These are phyloP conservation scores for Cryptosporidium xiaoi DNA, from an alignment of 169 alveolate species.

Conservation along the genomic window DNA sequence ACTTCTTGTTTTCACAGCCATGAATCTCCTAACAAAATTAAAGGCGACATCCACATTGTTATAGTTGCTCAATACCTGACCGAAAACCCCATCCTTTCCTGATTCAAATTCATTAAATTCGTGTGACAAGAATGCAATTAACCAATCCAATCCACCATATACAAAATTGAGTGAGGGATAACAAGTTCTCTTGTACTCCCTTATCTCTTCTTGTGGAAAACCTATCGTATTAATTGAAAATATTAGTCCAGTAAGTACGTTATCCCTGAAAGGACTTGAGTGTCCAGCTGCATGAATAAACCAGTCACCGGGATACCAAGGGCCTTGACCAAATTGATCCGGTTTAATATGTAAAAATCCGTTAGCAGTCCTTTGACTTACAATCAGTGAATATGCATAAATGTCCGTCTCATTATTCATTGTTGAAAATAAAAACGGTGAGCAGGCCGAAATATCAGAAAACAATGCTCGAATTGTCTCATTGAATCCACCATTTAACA, in stretches of 20 bases:
- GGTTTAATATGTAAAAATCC: conserved; percentile 57
- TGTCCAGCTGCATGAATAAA: conserved; percentile 72
- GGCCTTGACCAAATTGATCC: conserved; percentile 54
- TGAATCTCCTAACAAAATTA: conserved; percentile 10
- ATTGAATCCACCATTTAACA: neutral
- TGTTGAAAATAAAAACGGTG: conserved; percentile 4
- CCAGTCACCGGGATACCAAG: conserved; percentile 68
- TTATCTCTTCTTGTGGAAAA: neutral
- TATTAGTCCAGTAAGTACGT: conserved; percentile 38
- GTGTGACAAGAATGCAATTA: conserved; percentile 3
- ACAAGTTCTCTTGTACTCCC: conserved; percentile 4
- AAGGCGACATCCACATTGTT: conserved; percentile 62
- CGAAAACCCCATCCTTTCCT: neutral
- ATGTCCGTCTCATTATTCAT: neutral
- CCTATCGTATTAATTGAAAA: conserved; percentile 45
- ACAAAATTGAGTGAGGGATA: conserved; percentile 10
- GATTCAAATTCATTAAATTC: conserved; percentile 32
- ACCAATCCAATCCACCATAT: conserved; percentile 31
- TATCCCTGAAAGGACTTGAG: conserved; percentile 63
- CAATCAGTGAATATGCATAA: neutral
- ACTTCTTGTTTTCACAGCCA: conserved; percentile 54
- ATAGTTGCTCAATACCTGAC: neutral
- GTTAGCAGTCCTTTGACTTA: conserved; percentile 45
- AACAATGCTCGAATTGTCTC: neutral
- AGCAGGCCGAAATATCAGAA: neutral